These are phyloP conservation scores for Debaryomyces hansenii DNA, from an alignment of 805 yeast species.

Conservation along the genomic window DNA sequence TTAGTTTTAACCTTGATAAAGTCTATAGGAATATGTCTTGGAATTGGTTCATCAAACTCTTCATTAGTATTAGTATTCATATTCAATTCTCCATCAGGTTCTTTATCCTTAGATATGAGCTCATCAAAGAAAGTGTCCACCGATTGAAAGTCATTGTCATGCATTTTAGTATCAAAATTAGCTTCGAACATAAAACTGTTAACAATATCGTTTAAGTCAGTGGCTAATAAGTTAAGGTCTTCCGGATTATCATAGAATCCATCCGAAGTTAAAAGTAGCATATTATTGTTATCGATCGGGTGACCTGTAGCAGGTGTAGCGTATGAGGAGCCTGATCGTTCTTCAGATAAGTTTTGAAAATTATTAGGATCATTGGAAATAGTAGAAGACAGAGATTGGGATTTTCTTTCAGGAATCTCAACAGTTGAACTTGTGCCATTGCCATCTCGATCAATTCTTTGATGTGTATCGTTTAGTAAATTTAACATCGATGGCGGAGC, in stretches of 20 bases:
- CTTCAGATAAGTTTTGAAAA: not conserved
- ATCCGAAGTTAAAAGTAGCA: conserved; percentile 1
- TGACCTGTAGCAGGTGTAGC: not conserved
- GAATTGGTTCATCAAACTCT: conserved; percentile 8
- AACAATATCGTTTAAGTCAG: conserved; percentile 41
- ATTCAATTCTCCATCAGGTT: not conserved
- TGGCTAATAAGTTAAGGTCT: conserved; percentile 37
- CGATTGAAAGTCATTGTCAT: not conserved
- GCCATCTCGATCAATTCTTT: not conserved
- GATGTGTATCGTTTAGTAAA: conserved; percentile 6
- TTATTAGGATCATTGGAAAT: not conserved
- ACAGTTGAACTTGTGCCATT: not conserved
- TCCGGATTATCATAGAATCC: conserved; percentile 16
- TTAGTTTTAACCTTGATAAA: conserved; percentile 23
- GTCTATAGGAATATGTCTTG: conserved; percentile 29
- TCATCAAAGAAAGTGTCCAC: not conserved
- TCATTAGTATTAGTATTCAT: not conserved
- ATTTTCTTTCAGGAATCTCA: not conserved
- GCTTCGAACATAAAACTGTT: conserved; percentile 37
- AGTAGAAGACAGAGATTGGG: not conserved
- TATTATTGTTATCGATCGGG: not conserved
- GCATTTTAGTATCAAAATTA: conserved; percentile 18
- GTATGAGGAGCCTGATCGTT: not conserved
- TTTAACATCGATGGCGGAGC: conserved; percentile 9
- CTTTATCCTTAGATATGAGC: not conserved